phyloP scores from a whole-genome alignment of 345 rosid species.

The Ceriops decandra region DNA sequence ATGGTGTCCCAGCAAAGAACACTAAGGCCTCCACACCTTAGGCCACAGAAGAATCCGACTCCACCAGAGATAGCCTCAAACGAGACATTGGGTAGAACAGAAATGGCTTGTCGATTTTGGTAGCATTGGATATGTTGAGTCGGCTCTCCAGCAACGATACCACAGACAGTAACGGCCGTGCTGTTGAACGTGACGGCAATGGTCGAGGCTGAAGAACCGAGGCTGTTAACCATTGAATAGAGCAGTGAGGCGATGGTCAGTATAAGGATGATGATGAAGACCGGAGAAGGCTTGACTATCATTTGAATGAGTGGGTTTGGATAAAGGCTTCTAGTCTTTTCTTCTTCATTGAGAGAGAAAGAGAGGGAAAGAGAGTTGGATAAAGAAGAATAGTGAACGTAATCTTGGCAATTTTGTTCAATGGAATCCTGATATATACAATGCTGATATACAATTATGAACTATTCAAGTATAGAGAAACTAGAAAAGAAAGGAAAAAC shows the following conservation, averaged over 20 bases:
- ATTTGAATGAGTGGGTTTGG: slow-evolving; percentile 14
- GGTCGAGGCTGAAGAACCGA: slow-evolving; percentile 47
- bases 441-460: too few relatives aligned
- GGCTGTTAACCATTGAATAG: slow-evolving; percentile 20
- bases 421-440: too few relatives aligned
- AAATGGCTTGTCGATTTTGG: slow-evolving; percentile 29
- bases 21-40: slow-evolving; percentile 43
- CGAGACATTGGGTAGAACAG: slow-evolving; percentile 37
- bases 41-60: slow-evolving; percentile 45
- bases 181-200: slow-evolving; percentile 29
- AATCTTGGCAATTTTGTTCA: too few relatives aligned
- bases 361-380: neutral
- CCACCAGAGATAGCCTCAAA: slow-evolving; percentile 56
- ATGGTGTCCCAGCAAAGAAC: slow-evolving; percentile 52
- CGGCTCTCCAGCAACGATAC: slow-evolving; percentile 40
- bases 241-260: slow-evolving; percentile 3
- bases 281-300: slow-evolving; percentile 12
- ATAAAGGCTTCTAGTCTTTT: slow-evolving; percentile 7
- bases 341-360: slow-evolving; percentile 20
- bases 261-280: slow-evolving; percentile 6
- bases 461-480: too few relatives aligned
- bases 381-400: neutral
- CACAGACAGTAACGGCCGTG: slow-evolving; percentile 36
- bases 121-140: slow-evolving; percentile 45
- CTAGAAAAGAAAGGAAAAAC: too few relatives aligned